phyloP scores from a whole-genome alignment of 2,329 filamentous ascomycete genomes.

The Aaosphaeria pasadenensis region DNA sequence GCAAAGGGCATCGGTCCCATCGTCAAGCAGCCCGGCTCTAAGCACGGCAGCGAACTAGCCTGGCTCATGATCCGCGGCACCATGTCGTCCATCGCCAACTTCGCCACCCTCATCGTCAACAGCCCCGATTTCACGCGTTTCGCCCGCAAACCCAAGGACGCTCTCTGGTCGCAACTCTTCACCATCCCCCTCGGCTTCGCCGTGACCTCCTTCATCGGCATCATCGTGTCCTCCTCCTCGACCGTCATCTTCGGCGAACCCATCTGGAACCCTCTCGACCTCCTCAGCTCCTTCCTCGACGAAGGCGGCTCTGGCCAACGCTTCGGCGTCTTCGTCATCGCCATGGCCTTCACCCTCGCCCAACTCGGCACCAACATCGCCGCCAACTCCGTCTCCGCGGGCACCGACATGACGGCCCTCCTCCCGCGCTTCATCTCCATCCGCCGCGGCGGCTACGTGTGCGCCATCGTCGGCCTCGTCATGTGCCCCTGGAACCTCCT shows the following conservation, averaged over 20 bases:
- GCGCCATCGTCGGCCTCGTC: constrained; percentile 72
- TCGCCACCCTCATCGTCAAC: constrained; percentile 1
- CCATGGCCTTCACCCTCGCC: constrained; percentile 52
- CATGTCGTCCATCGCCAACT: constrained; percentile 46
- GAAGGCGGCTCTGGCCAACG: constrained; percentile 36
- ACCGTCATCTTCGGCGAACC: constrained; percentile 42
- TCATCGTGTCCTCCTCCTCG: constrained; percentile 49
- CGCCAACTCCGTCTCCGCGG: constrained; percentile 60
- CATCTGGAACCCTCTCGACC: constrained; percentile 43
- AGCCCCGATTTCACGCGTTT: not conserved
- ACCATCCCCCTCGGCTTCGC: constrained; percentile 14
- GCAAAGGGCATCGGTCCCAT: constrained; percentile 1
- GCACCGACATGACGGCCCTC: constrained; percentile 62
- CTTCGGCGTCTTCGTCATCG: constrained; percentile 2
- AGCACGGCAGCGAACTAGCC: constrained; percentile 65
- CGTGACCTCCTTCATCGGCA: constrained; percentile 75
- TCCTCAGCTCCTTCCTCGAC: constrained; percentile 42
- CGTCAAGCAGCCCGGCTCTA: constrained; percentile 26
- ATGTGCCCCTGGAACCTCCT: constrained; percentile 88
- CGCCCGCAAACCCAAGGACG: constrained; percentile 1
- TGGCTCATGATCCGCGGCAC: constrained; percentile 84
- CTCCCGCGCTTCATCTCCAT: constrained; percentile 80
- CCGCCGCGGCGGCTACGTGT: constrained; percentile 82
- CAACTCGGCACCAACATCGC: constrained; percentile 83
- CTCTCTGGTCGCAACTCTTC: not conserved